Percentiles rank a stretch among this genome's conserved stretches.
Conservation (phyloP, 495 filamentous ascomycete genomes). For the Collariella sp. region DNA sequence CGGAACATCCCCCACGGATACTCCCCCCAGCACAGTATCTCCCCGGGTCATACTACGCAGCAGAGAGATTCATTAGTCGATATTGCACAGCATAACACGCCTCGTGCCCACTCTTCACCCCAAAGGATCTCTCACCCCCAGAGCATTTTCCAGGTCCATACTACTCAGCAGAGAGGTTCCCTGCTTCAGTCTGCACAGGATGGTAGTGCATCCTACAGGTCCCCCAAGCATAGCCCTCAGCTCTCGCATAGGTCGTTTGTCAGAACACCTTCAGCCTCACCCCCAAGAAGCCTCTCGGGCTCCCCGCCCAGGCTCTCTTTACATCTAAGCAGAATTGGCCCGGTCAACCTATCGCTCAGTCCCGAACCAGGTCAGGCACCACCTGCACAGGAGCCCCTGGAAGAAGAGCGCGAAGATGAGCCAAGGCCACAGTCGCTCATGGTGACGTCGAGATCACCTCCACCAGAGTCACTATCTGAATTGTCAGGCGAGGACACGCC, state of each 20-base stretch:
- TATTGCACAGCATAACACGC: no score
- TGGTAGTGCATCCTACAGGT: no score
- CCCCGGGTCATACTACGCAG: no score
- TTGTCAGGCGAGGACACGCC: neutral
- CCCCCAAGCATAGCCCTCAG: constrained; percentile 22
- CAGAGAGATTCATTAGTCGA: no score
- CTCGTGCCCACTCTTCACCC: no score
- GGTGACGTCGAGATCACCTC: constrained; percentile 7
- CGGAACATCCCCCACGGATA: no score
- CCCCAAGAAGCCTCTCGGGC: constrained; percentile 18
- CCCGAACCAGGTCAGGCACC: neutral
- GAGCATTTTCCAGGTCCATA: no score
- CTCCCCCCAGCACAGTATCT: no score
- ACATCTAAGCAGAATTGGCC: constrained; percentile 22
- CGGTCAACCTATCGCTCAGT: constrained; percentile 13
- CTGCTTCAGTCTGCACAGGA: no score
- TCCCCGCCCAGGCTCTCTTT: constrained; percentile 28
- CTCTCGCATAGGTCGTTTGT: constrained; percentile 23
- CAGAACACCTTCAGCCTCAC: constrained; percentile 20
- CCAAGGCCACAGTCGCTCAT: neutral
- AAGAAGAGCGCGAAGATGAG: neutral
- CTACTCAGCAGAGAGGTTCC: no score
- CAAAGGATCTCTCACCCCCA: no score
- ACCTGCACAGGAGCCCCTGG: neutral
- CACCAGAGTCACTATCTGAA: neutral